Conservation (phyloP, 139 green algal species). For the Picochlorum sp. region DNA sequence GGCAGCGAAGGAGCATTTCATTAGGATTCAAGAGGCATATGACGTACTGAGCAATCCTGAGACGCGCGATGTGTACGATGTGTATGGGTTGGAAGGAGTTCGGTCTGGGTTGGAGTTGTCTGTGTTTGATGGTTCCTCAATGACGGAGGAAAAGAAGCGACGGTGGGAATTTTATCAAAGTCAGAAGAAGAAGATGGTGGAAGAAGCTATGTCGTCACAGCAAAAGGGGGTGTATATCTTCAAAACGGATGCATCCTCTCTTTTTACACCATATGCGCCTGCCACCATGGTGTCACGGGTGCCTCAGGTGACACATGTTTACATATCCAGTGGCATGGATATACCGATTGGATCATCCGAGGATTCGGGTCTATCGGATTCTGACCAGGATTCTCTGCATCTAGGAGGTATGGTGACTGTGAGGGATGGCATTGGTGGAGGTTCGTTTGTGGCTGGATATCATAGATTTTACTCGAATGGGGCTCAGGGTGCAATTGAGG, state of each 20-base stretch:
- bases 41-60: slow-evolving; percentile 38
- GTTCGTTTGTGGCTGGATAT: slow-evolving; percentile 35
- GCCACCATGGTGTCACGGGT: slow-evolving; percentile 3
- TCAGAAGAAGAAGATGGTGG: slow-evolving; percentile 11
- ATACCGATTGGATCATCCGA: slow-evolving; percentile 17
- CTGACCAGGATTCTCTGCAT: slow-evolving; percentile 20
- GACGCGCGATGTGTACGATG: slow-evolving; percentile 42
- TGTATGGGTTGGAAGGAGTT: slow-evolving; percentile 46
- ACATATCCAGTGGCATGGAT: slow-evolving; percentile 32
- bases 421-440: slow-evolving; percentile 23
- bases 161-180: slow-evolving; percentile 34
- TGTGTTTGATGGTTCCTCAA: not conserved
- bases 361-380: slow-evolving; percentile 12
- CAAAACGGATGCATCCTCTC: slow-evolving; percentile 25
- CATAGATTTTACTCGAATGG: slow-evolving; percentile 21
- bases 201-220: slow-evolving; percentile 9
- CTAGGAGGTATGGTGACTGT: slow-evolving; percentile 38
- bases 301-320: slow-evolving; percentile 35
- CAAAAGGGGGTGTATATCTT: slow-evolving; percentile 38
- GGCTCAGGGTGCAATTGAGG: slow-evolving; percentile 9
- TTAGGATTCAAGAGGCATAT: slow-evolving; percentile 39
- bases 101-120: slow-evolving; percentile 34
- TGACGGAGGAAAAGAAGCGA: slow-evolving; percentile 31
- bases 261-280: slow-evolving; percentile 30
- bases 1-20: slow-evolving; percentile 30